A percentile compares a stretch with the other conserved stretches of the same genome.
phyloP scores from a whole-genome alignment of 768 basidiomycete genomes.

The Clavaria fumosa region DNA sequence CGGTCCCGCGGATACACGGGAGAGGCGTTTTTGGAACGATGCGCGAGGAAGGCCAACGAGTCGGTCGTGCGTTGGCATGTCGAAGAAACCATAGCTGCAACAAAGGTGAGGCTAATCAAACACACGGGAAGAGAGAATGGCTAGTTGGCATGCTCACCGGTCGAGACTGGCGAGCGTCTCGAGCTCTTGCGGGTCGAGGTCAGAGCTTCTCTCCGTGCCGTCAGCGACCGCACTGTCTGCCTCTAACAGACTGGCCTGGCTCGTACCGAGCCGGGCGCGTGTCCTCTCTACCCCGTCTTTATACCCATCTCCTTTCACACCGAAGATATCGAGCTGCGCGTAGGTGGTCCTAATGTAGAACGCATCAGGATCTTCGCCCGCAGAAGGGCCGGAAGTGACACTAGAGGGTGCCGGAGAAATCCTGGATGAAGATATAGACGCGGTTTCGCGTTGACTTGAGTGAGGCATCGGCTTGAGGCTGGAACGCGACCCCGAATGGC shows the following conservation, averaged over 20 bases:
- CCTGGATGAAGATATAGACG: constrained; percentile 12
- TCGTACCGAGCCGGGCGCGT: constrained; percentile 47
- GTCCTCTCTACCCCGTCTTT: constrained; percentile 92
- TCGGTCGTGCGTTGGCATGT: constrained; percentile 68
- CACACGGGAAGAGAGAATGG: constrained; percentile 6
- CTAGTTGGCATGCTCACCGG: no score
- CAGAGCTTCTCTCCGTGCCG: constrained; percentile 44
- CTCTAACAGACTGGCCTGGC: constrained; percentile 41
- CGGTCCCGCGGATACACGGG: constrained; percentile 29
- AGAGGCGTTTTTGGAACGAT: constrained; percentile 45
- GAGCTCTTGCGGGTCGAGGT: constrained; percentile 60
- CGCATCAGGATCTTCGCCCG: constrained; percentile 68
- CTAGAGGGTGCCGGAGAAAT: constrained; percentile 12
- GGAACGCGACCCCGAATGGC: no score
- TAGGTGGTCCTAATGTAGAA: constrained; percentile 80
- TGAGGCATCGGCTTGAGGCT: no score
- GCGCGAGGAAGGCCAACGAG: constrained; percentile 53
- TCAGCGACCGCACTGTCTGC: constrained; percentile 41
- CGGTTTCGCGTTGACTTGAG: no score
- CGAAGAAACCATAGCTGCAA: constrained; percentile 83
- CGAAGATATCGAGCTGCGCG: constrained; percentile 73
- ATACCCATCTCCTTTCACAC: constrained; percentile 91
- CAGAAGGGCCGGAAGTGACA: constrained; percentile 35
- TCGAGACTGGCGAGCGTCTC: constrained; percentile 66
- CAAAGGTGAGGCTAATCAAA: constrained; percentile 9